phyloP scores from a whole-genome alignment of 2,329 filamentous ascomycete genomes.

The Cladosporium halotolerans region DNA sequence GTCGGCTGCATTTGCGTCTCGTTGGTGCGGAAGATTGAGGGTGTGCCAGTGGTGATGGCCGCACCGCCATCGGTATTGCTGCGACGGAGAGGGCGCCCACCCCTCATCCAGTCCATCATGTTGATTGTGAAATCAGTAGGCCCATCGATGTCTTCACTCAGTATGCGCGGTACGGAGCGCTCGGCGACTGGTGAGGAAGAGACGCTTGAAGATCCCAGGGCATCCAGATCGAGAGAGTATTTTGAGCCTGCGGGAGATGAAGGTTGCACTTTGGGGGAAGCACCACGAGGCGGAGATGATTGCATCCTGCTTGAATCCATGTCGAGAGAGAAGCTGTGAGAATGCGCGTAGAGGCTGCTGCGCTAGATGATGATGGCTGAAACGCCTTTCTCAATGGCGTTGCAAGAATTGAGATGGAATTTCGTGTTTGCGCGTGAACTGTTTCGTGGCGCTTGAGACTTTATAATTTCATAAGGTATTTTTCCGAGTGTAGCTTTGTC shows the following conservation, averaged over 20 bases:
- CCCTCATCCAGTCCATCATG: conserved; percentile 30
- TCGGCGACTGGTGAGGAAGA: conserved; percentile 8
- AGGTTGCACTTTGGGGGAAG: background rate
- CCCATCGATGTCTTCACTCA: conserved; percentile 33
- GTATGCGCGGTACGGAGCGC: conserved; percentile 13
- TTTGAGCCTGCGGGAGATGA: conserved; percentile 11
- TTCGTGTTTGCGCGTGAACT: too few relatives aligned
- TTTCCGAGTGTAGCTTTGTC: too few relatives aligned
- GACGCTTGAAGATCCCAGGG: conserved; percentile 15
- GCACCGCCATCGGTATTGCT: conserved; percentile 16
- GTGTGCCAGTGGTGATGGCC: conserved; percentile 4
- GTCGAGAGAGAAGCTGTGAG: background rate
- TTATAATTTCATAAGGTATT: too few relatives aligned
- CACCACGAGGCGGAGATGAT: conserved; percentile 7
- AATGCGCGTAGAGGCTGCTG: too few relatives aligned
- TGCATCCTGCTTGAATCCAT: conserved; percentile 11
- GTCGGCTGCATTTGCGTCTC: background rate
- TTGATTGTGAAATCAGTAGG: conserved; percentile 34
- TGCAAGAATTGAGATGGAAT: too few relatives aligned
- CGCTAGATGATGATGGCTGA: too few relatives aligned
- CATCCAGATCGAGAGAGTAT: conserved; percentile 30
- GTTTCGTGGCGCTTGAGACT: too few relatives aligned
- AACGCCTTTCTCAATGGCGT: too few relatives aligned
- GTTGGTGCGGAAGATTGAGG: background rate
- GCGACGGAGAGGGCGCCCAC: conserved; percentile 14